Evolutionary conservation across 1,284 basidiomycete species (phyloP).

Genomic region (Mycosarcoma maydis): DNA sequence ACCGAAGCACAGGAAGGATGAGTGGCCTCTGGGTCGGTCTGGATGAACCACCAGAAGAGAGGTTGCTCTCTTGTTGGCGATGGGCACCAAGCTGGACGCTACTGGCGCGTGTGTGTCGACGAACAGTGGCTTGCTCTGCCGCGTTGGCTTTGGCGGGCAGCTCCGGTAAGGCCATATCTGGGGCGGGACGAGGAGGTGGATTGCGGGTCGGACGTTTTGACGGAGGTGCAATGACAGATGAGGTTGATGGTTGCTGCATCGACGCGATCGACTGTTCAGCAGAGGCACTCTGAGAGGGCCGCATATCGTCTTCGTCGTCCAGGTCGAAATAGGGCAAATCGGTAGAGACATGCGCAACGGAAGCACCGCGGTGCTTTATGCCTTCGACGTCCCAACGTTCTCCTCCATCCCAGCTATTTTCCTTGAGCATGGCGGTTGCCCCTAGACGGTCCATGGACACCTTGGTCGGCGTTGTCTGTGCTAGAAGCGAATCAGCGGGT

Average conservation of each 20-base stretch:
- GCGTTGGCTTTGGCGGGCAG: conserved; percentile 10
- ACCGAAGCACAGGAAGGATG: conserved; percentile 28
- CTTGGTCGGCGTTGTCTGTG: not conserved
- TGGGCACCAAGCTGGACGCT: conserved; percentile 1
- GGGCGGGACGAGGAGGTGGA: conserved; percentile 32
- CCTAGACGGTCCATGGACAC: not conserved
- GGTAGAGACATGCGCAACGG: not conserved
- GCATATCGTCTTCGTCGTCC: conserved; percentile 12
- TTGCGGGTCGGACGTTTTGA: conserved; percentile 11
- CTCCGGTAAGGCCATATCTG: conserved; percentile 22
- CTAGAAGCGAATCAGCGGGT: not conserved
- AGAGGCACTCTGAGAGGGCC: not conserved
- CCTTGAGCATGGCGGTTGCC: conserved; percentile 8
- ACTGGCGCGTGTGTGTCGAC: conserved; percentile 2
- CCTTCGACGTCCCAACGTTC: conserved; percentile 15
- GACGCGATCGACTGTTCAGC: not conserved
- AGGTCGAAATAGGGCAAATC: conserved; percentile 29
- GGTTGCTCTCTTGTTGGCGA: not conserved
- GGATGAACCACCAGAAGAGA: not conserved
- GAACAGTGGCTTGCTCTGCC: not conserved
- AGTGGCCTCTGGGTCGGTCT: conserved; percentile 22
- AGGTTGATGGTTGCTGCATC: not conserved
- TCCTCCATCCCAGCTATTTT: conserved; percentile 41
- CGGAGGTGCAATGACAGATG: conserved; percentile 2
- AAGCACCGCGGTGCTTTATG: conserved; percentile 2